Conservation (phyloP, 2,329 filamentous ascomycete species). For the Aureobasidium sp. region DNA sequence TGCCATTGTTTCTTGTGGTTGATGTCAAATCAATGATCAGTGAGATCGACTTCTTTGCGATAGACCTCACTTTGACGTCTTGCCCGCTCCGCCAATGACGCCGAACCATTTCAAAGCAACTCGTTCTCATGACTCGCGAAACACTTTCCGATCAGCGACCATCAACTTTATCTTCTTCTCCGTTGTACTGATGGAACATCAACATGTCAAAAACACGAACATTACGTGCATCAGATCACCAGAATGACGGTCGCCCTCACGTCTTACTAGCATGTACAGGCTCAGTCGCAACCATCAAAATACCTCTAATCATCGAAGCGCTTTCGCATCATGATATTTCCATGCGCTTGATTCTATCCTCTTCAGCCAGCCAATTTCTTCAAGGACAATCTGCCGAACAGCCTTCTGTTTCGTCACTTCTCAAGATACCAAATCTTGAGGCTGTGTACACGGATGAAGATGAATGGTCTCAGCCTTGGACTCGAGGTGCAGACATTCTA, state of each 20-base stretch:
- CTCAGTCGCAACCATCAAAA: slow-evolving; percentile 83
- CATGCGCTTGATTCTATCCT: slow-evolving; percentile 77
- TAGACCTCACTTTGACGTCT: not conserved
- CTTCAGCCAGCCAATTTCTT: slow-evolving; percentile 68
- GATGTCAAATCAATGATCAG: not conserved
- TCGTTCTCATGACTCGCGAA: not conserved
- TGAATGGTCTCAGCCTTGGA: slow-evolving; percentile 78
- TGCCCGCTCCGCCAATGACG: slow-evolving; percentile 11
- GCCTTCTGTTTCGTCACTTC: slow-evolving; percentile 56
- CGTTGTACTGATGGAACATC: not conserved
- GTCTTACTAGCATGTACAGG: slow-evolving; percentile 61
- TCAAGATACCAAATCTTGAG: slow-evolving; percentile 62
- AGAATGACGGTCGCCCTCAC: slow-evolving; percentile 49
- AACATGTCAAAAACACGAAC: slow-evolving; percentile 12
- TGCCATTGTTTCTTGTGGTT: slow-evolving; percentile 12
- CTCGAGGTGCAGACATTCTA: slow-evolving; percentile 67
- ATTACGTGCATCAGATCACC: slow-evolving; percentile 30
- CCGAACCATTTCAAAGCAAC: slow-evolving; percentile 12
- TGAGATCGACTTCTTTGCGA: not conserved
- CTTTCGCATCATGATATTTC: slow-evolving; percentile 56
- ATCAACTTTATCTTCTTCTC: not conserved
- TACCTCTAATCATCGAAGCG: slow-evolving; percentile 43
- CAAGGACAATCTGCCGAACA: slow-evolving; percentile 70
- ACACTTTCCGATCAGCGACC: not conserved
- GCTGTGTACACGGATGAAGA: slow-evolving; percentile 76